These are phyloP conservation scores for Acanthamoeba sp. DNA, from an alignment of 208 protist genomes.

Conservation along the genomic window DNA sequence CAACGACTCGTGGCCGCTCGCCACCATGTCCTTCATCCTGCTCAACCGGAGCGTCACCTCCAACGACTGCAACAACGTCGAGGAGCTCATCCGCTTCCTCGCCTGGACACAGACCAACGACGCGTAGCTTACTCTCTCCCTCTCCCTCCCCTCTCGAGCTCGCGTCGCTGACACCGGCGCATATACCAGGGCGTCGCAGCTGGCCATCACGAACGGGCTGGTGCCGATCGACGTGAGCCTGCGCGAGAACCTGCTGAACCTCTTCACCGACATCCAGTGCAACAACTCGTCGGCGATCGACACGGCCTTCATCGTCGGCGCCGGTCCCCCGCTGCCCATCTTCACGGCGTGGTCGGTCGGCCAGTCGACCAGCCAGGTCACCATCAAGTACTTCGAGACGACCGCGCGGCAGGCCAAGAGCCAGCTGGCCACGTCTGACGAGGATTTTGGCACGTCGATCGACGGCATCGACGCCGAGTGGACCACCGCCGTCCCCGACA, in stretches of 20 bases:
- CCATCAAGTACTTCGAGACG: neutral
- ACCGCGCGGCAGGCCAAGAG: neutral
- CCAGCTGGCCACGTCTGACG: neutral
- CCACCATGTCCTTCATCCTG: neutral
- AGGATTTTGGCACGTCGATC: neutral
- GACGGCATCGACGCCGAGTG: neutral
- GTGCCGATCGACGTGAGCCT: neutral
- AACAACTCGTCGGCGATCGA: neutral
- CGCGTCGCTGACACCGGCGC: no score
- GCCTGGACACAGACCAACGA: conserved; percentile 36
- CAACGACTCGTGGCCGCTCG: neutral
- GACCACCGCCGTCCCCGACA: neutral
- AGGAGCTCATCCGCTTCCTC: neutral
- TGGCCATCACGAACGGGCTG: neutral
- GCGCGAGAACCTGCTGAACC: neutral
- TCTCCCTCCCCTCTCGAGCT: no score
- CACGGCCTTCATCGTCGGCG: neutral
- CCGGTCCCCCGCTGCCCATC: neutral
- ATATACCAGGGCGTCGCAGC: neutral
- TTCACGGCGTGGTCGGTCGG: neutral
- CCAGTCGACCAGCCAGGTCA: neutral
- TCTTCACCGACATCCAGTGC: neutral
- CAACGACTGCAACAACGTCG: neutral
- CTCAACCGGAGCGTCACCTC: neutral
- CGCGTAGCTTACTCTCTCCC: neutral